Percentiles rank a stretch among this genome's conserved stretches.
phyloP scores from a whole-genome alignment of 2,329 filamentous ascomycete genomes.

The Paradendryphiella salina region DNA sequence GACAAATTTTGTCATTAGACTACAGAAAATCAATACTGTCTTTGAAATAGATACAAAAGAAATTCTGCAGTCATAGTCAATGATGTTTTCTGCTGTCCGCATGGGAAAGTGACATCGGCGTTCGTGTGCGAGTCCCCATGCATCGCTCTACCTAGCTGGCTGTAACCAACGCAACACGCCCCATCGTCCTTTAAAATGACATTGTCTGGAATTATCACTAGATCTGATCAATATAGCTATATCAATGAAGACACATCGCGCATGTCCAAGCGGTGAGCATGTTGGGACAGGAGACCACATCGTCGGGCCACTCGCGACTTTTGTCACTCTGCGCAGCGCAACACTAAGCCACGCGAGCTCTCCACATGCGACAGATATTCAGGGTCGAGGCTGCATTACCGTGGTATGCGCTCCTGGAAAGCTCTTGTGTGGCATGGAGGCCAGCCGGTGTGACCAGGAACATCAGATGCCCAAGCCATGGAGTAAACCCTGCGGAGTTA shows the following conservation, averaged over 20 bases:
- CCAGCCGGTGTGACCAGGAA: slow-evolving; percentile 16
- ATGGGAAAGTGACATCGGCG: neutral
- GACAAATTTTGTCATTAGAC: neutral
- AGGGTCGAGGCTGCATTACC: neutral
- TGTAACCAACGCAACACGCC: neutral
- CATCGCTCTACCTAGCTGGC: neutral
- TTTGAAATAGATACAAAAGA: neutral
- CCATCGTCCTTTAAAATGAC: neutral
- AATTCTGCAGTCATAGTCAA: neutral
- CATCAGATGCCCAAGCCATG: slow-evolving; percentile 16
- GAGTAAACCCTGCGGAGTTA: slow-evolving; percentile 15
- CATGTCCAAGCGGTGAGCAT: slow-evolving; percentile 4
- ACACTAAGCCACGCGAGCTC: slow-evolving; percentile 18
- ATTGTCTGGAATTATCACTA: neutral
- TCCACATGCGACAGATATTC: slow-evolving; percentile 12
- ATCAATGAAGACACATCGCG: neutral
- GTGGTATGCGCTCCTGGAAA: neutral
- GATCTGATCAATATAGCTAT: neutral
- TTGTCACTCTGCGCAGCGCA: slow-evolving; percentile 1
- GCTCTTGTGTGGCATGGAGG: slow-evolving; percentile 10
- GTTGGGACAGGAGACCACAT: slow-evolving; percentile 2
- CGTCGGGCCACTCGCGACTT: neutral
- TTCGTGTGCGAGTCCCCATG: neutral
- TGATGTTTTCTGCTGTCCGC: neutral
- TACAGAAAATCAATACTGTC: too few species aligned